Conservation (phyloP, 2,329 filamentous ascomycete genomes). For the Microdochium paspali region DNA sequence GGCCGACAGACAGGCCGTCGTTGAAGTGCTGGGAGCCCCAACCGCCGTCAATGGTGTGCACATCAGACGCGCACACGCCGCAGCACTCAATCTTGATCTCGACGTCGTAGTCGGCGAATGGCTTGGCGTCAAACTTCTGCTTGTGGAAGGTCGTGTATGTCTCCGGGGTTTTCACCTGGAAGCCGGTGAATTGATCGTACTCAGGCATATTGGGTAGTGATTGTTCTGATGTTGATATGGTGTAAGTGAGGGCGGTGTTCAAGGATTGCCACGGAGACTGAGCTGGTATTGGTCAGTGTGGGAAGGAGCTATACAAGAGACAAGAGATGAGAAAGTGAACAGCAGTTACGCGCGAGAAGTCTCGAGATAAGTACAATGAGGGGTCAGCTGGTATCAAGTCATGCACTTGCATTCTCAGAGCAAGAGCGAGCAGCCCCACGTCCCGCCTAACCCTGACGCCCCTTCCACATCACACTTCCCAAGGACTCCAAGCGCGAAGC, state of each 20-base stretch:
- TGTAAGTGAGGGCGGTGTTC: background rate
- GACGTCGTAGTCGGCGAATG: conserved; percentile 78
- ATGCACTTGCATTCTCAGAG: too few species aligned
- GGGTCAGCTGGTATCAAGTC: too few species aligned
- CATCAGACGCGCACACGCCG: conserved; percentile 64
- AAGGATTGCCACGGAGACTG: too few species aligned
- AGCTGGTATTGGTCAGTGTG: too few species aligned
- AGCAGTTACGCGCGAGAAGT: too few species aligned
- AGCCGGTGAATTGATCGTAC: conserved; percentile 51
- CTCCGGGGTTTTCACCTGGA: conserved; percentile 46
- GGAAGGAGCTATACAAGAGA: too few species aligned
- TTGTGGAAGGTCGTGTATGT: conserved; percentile 55
- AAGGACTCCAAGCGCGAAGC: background rate
- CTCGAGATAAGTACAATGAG: too few species aligned
- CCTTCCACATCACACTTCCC: too few species aligned
- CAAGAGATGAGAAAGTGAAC: too few species aligned
- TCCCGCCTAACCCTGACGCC: too few species aligned
- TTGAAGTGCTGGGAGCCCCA: conserved; percentile 57
- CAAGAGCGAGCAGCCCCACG: too few species aligned
- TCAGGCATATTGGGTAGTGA: conserved; percentile 34
- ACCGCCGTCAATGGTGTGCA: conserved; percentile 61
- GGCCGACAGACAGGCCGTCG: conserved; percentile 25
- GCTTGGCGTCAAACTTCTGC: conserved; percentile 72
- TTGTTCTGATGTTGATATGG: too few species aligned
- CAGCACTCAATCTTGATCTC: conserved; percentile 81